phyloP scores from a whole-genome alignment of 176 grass and related monocot species.

The Juncus effusus region DNA sequence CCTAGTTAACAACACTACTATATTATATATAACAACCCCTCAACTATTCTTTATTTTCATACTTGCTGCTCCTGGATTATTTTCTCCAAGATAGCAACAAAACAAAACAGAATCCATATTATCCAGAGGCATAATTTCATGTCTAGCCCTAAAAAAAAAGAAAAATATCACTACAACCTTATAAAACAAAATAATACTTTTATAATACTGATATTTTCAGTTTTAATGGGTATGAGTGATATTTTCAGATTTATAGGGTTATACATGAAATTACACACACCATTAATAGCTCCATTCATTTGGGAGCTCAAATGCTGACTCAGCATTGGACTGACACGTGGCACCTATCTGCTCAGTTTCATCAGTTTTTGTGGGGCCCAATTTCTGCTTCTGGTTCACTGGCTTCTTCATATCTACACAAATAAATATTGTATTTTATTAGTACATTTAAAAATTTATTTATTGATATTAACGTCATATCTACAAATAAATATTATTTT shows the following conservation, averaged over 20 bases:
- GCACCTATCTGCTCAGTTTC: neutral
- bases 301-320: neutral
- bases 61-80: neutral
- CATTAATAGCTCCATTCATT: conserved; percentile 25
- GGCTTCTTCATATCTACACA: conserved; percentile 9
- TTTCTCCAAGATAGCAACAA: conserved; percentile 21
- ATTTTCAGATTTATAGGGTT: too few relatives aligned
- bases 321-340: neutral
- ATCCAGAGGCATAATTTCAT: neutral
- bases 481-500: too few relatives aligned
- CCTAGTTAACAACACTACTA: conserved; percentile 20
- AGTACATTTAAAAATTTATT: neutral
- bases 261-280: too few relatives aligned
- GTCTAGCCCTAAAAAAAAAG: neutral
- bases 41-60: neutral
- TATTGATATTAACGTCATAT: too few relatives aligned
- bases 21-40: conserved; percentile 15
- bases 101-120: conserved; percentile 16
- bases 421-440: neutral
- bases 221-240: too few relatives aligned
- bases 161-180: too few relatives aligned
- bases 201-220: too few relatives aligned
- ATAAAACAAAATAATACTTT: too few relatives aligned
- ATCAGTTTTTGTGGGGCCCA: neutral
- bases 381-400: conserved; percentile 15